Evolutionary conservation across 257 asterid species (phyloP).

Genomic region (Hygrophila difformis): DNA sequence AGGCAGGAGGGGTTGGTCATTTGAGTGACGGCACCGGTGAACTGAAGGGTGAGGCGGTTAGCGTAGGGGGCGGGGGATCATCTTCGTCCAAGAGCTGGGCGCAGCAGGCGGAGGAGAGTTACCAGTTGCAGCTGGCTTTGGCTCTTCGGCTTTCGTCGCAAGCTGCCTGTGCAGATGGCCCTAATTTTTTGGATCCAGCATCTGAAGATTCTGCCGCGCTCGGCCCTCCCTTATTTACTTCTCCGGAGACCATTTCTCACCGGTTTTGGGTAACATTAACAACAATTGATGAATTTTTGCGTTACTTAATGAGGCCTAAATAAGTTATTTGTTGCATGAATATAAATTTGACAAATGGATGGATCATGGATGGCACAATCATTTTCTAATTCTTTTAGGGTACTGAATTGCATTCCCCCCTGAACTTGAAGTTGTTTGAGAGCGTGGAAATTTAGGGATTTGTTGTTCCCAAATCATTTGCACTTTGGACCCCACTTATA

Average conservation of each 20-base stretch:
- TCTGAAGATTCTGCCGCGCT: slow-evolving; percentile 38
- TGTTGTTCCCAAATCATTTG: too few species aligned
- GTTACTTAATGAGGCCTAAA: too few species aligned
- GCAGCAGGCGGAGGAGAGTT: slow-evolving; percentile 96
- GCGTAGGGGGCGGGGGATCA: slow-evolving; percentile 37
- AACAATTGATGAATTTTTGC: too few species aligned
- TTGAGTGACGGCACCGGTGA: slow-evolving; percentile 46
- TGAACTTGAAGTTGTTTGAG: not conserved
- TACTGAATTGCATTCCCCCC: not conserved
- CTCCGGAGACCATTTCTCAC: slow-evolving; percentile 68
- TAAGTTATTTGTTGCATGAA: not conserved
- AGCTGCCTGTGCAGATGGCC: slow-evolving; percentile 76
- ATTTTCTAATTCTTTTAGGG: not conserved
- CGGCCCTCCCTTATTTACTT: slow-evolving; percentile 30
- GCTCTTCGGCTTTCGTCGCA: slow-evolving; percentile 81
- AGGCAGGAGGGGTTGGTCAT: slow-evolving; percentile 19
- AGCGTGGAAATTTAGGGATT: not conserved
- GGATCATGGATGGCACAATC: too few species aligned
- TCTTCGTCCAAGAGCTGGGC: slow-evolving; percentile 90
- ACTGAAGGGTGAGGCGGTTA: slow-evolving; percentile 29
- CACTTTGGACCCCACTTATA: too few species aligned
- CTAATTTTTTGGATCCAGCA: slow-evolving; percentile 68
- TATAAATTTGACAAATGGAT: slow-evolving; percentile 1
- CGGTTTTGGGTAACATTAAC: slow-evolving; percentile 67
- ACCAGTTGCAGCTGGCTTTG: slow-evolving; percentile 83